Percentiles rank a stretch among this genome's conserved stretches.
phyloP scores from a whole-genome alignment of 257 asterid genomes.

The Verbena officinalis region DNA sequence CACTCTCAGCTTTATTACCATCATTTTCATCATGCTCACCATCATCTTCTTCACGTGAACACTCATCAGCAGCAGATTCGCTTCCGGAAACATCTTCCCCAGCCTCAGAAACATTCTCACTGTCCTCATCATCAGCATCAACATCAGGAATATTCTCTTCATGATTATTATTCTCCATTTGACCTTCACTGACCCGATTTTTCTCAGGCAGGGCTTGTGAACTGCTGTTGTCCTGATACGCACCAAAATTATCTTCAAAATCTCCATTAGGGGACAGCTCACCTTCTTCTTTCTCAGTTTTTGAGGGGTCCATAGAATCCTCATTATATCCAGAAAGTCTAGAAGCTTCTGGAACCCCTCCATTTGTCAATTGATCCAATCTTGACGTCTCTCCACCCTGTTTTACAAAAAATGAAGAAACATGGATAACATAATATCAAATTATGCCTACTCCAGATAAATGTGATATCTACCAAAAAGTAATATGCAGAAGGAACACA shows the following conservation, averaged over 20 bases:
- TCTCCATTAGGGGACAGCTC: slow-evolving; percentile 84
- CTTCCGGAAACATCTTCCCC: slow-evolving; percentile 92
- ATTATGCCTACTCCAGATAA: slow-evolving; percentile 10
- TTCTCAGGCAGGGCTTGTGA: slow-evolving; percentile 49
- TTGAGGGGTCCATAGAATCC: slow-evolving; percentile 58
- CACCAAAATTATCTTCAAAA: slow-evolving; percentile 82
- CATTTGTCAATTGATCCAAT: slow-evolving; percentile 47
- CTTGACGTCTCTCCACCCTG: slow-evolving; percentile 59
- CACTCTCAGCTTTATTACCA: slow-evolving; percentile 93
- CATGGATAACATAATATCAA: neutral
- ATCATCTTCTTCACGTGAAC: slow-evolving; percentile 84
- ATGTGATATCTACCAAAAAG: slow-evolving; percentile 17
- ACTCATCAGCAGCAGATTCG: slow-evolving; percentile 89
- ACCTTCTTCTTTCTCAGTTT: slow-evolving; percentile 93
- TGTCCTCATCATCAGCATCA: slow-evolving; percentile 87
- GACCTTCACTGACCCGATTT: slow-evolving; percentile 46
- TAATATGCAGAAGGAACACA: neutral
- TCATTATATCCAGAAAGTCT: slow-evolving; percentile 47
- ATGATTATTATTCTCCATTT: slow-evolving; percentile 44
- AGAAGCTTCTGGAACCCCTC: slow-evolving; percentile 56
- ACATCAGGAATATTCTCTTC: slow-evolving; percentile 62
- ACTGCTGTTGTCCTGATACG: slow-evolving; percentile 47
- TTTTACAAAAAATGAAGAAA: slow-evolving; percentile 11
- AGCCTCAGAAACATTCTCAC: slow-evolving; percentile 79
- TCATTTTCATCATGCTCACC: slow-evolving; percentile 75